These are phyloP conservation scores for Luvunga scandens DNA, from an alignment of 345 rosid species.

Conservation along the genomic window DNA sequence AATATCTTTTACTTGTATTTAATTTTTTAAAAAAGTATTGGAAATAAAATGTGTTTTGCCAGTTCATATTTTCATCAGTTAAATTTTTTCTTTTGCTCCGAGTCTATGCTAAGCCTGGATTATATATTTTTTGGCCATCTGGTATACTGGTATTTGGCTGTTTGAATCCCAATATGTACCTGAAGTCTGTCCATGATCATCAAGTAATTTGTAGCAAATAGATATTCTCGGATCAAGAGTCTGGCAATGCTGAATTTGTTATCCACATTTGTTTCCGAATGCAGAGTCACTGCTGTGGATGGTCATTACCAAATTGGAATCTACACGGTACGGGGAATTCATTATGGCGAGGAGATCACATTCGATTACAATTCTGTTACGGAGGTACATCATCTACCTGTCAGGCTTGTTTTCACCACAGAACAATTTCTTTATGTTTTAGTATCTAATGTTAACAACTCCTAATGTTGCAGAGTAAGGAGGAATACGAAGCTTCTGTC, in stretches of 20 bases:
- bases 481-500: conserved; percentile 99
- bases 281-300: conserved; percentile 97
- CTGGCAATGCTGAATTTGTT: background rate
- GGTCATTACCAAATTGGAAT: conserved; percentile 99
- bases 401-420: background rate
- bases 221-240: background rate
- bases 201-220: background rate
- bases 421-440: background rate
- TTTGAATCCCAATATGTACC: background rate
- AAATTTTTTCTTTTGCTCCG: background rate
- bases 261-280: conserved; percentile 15
- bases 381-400: conserved; percentile 57
- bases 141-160: background rate
- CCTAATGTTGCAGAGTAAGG: conserved; percentile 78
- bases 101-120: background rate
- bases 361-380: conserved; percentile 99
- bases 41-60: background rate
- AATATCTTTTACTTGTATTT: background rate
- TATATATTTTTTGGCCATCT: background rate
- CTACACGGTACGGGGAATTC: conserved; percentile 76
- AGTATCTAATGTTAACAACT: conserved; percentile 19
- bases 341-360: conserved; percentile 90
- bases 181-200: background rate
- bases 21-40: background rate
- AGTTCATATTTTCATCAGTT: background rate